Conservation (phyloP, 78 protist genomes). For the Dictyostelium discoideum region DNA sequence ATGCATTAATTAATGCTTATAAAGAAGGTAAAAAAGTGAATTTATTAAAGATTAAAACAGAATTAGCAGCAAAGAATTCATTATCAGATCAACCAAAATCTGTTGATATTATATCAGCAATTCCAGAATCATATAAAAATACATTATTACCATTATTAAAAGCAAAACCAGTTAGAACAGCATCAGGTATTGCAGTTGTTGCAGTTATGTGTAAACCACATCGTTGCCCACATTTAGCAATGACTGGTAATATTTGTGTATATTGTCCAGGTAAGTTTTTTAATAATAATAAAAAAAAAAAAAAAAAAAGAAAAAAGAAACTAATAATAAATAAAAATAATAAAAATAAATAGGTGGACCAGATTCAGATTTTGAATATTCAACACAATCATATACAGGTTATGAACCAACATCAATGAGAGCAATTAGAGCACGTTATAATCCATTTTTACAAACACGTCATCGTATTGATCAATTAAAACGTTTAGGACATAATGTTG, state of each 20-base stretch:
- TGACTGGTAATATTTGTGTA: constrained; percentile 93
- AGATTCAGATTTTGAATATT: constrained; percentile 98
- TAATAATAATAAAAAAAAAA: background rate
- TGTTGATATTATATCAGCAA: constrained; percentile 93
- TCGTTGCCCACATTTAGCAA: constrained; percentile 97
- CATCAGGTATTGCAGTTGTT: constrained; percentile 97
- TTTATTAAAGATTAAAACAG: constrained; percentile 66
- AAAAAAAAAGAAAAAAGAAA: background rate
- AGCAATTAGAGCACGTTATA: constrained; percentile 97
- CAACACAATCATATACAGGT: constrained; percentile 96
- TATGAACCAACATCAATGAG: constrained; percentile 99
- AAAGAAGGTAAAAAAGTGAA: constrained; percentile 82
- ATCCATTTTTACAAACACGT: constrained; percentile 94
- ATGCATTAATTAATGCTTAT: constrained; percentile 77
- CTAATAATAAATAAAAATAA: background rate
- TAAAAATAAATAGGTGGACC: constrained; percentile 92
- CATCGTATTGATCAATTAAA: constrained; percentile 93
- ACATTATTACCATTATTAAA: constrained; percentile 88
- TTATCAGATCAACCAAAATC: constrained; percentile 85
- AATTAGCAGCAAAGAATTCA: constrained; percentile 63
- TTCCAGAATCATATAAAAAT: constrained; percentile 91
- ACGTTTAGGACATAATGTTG: constrained; percentile 95
- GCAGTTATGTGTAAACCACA: constrained; percentile 99
- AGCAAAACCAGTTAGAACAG: constrained; percentile 97
- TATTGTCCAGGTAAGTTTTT: constrained; percentile 39